These are phyloP conservation scores for Monosporascus sp. DNA, from an alignment of 2,329 filamentous ascomycete genomes.

Conservation along the genomic window DNA sequence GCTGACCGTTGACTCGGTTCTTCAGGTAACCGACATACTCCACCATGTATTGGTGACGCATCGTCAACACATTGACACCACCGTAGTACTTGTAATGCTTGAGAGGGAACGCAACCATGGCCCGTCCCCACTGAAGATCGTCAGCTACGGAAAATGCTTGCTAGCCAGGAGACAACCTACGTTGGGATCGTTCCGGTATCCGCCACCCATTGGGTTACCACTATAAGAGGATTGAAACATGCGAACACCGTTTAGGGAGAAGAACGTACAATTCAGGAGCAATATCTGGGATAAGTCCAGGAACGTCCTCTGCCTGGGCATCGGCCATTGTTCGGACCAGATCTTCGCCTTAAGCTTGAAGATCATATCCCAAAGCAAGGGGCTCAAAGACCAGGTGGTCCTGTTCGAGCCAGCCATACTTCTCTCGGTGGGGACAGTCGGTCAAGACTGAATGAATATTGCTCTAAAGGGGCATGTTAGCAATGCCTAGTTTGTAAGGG, in stretches of 20 bases:
- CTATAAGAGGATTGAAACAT: not conserved
- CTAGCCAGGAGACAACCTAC: not conserved
- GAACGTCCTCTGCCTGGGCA: slow-evolving; percentile 5
- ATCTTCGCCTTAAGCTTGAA: slow-evolving; percentile 7
- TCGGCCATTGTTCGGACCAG: slow-evolving; percentile 9
- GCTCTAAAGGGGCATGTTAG: not conserved
- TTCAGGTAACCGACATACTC: slow-evolving; percentile 9
- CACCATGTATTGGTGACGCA: slow-evolving; percentile 4
- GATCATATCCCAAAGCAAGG: slow-evolving; percentile 2
- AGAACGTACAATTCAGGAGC: slow-evolving; percentile 6
- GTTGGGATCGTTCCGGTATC: slow-evolving; percentile 10
- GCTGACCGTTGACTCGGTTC: slow-evolving; percentile 1
- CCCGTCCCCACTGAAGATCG: slow-evolving; percentile 7
- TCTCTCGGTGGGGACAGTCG: slow-evolving; percentile 9
- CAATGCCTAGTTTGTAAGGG: not conserved
- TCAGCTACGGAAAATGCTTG: not conserved
- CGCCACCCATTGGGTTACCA: slow-evolving; percentile 4
- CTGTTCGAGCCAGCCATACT: slow-evolving; percentile 11
- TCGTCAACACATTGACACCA: slow-evolving; percentile 1
- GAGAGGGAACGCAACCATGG: slow-evolving; percentile 5
- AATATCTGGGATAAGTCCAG: slow-evolving; percentile 7
- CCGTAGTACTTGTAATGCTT: slow-evolving; percentile 8
- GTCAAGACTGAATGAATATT: slow-evolving; percentile 11
- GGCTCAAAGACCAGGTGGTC: slow-evolving; percentile 8
- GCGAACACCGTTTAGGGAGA: not conserved